Evolutionary conservation across 192 early-diverging fungal genomes (phyloP).

Genomic region (Coemansia biformis): DNA sequence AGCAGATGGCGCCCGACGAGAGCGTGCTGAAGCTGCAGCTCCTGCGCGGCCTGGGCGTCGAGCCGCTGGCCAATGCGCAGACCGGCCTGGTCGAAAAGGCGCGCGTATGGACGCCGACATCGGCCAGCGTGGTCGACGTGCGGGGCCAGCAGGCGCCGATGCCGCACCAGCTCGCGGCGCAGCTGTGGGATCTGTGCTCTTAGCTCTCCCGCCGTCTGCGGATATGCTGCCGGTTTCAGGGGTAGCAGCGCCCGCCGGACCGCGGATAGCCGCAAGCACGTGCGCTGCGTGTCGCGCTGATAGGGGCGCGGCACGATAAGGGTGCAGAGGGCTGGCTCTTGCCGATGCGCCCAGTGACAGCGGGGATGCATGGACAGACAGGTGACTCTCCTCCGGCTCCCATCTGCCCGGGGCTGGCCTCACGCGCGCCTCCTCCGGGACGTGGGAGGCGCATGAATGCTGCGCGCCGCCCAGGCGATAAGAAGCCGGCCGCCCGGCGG

Average conservation of each 20-base stretch:
- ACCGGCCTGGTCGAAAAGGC: constrained; percentile 13
- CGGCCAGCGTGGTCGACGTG: constrained; percentile 16
- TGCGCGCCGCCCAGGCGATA: too few species aligned
- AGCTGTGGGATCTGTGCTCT: constrained; percentile 43
- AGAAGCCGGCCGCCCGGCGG: too few species aligned
- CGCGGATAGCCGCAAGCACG: not conserved
- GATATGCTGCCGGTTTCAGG: not conserved
- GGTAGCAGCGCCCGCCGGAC: not conserved
- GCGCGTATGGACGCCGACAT: constrained; percentile 11
- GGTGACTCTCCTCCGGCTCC: not conserved
- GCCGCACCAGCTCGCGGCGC: constrained; percentile 33
- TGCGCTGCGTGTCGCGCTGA: not conserved
- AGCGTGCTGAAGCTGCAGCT: constrained; percentile 32
- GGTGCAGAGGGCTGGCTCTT: too few species aligned
- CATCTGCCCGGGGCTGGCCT: too few species aligned
- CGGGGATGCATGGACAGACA: too few species aligned
- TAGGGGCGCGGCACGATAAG: too few species aligned
- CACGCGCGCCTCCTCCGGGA: too few species aligned
- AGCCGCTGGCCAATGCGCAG: constrained; percentile 21
- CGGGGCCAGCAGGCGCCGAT: constrained; percentile 5
- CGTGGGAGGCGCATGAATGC: constrained; percentile 4
- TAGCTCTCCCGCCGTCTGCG: too few species aligned
- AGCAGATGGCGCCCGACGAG: constrained; percentile 13
- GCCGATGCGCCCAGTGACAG: too few species aligned
- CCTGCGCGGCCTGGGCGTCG: constrained; percentile 34